These are phyloP conservation scores for Yamadazyma paraphyllophila DNA, from an alignment of 805 yeast genomes.

Conservation along the genomic window DNA sequence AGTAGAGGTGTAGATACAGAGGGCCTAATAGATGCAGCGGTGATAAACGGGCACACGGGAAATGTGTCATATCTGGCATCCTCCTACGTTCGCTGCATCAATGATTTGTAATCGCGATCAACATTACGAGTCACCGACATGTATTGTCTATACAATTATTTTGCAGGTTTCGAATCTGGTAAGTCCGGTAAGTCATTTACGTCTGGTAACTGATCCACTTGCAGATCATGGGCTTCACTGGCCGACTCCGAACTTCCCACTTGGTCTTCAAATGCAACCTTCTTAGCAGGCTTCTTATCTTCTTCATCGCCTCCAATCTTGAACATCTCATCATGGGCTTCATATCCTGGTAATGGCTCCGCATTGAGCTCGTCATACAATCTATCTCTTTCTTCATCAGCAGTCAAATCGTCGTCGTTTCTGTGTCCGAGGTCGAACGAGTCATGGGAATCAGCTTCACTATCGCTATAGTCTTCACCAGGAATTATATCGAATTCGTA, in stretches of 20 bases:
- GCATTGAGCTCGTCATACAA: constrained; percentile 42
- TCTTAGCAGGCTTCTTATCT: constrained; percentile 4
- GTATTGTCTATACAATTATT: neutral
- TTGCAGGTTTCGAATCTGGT: no score
- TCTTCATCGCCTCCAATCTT: constrained; percentile 41
- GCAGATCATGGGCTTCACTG: no score
- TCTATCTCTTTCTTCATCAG: constrained; percentile 39
- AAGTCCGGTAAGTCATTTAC: no score
- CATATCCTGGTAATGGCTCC: constrained; percentile 34
- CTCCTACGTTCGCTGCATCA: no score
- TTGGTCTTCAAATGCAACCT: constrained; percentile 8
- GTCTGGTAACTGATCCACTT: no score
- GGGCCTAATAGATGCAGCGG: no score
- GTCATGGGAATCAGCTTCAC: constrained; percentile 33
- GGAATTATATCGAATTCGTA: constrained; percentile 78
- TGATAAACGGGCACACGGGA: no score
- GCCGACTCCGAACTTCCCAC: neutral
- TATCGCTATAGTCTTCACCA: constrained; percentile 53
- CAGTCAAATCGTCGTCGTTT: constrained; percentile 17
- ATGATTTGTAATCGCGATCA: no score
- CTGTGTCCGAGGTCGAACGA: constrained; percentile 34
- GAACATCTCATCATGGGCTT: constrained; percentile 35
- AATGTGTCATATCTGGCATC: no score
- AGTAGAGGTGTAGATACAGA: no score
- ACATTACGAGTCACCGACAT: neutral